Base-by-base conservation (phyloP, 768 basidiomycete species). In the Russula dissimulans region DNA sequence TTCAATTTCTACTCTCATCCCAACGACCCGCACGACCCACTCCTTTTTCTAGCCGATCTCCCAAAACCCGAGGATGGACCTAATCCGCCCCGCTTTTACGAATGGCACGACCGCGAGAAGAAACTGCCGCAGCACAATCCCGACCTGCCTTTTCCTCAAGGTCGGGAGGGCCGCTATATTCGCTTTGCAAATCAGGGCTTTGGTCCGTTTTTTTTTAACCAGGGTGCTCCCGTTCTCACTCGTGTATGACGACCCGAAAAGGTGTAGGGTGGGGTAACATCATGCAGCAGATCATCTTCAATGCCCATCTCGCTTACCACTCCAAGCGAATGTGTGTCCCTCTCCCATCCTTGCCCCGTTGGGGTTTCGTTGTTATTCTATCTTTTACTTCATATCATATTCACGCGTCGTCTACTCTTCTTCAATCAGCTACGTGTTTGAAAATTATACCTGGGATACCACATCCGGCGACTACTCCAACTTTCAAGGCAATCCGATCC, bases 311-410 rank as follows among this genome's bases (percentile, higher is more conserved):
- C 3, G 78, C 83, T 0, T 73, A 78, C 50, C 1, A 7, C 12
- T 38, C 80, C 0, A 75, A 76, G 34, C 70, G 83, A 63, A 72
- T 80, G 79, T 85, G 67, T 57, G 83, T 38, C 73, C 10, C 6
- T 36, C 43, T 14, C 17, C 5, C 9, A 3, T 38, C 38, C 18
- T 38, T 38, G 9, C 36, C 14, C 32, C 8, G 32, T n/a, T 49
- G 3, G 22, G 85, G 84, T 4, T 85, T 81, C 81, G 84, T 83
- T 3, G 86, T 86, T 54, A 75, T 70, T 10, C 72, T 85, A 4
- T 26, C 5, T 8, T 3, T 31, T 17, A 45, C 22, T 17, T n/a
- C 31, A 44, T 52, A 4, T 22, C 44, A 10, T 36, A 36, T 10
- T 36, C n/a, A 45, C 22, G 11, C 26, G 7, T 46, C 34, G 1